Evolutionary conservation across 306 rosid genomes (phyloP).

Genomic region (Cucurbita ficifolia): DNA sequence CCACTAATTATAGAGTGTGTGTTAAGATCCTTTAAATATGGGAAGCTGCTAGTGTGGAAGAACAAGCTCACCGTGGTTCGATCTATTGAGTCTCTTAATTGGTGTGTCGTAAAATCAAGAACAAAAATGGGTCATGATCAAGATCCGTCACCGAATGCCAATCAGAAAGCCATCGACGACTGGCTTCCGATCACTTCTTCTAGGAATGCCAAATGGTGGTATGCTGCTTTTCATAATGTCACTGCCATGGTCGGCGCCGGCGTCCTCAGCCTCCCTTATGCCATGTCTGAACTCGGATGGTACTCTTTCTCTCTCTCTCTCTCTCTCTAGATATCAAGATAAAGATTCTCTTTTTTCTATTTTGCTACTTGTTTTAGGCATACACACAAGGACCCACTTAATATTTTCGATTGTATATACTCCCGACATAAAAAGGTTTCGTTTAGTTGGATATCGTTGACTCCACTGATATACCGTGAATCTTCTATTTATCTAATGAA

Average conservation of each 20-base stretch:
- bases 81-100: no score
- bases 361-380: no score
- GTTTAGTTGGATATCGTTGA: no score
- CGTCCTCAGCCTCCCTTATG: constrained; percentile 76
- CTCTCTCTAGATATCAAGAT: not conserved
- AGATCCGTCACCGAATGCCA: not conserved
- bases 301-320: not conserved
- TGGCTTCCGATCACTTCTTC: constrained; percentile 88
- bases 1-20: not conserved
- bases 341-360: not conserved
- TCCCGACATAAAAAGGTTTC: no score
- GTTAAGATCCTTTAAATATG: not conserved
- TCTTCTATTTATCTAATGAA: no score
- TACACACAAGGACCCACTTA: no score
- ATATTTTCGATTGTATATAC: no score
- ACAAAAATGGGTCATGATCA: no score
- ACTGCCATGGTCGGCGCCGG: constrained; percentile 98
- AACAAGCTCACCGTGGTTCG: not conserved
- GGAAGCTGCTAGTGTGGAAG: not conserved
- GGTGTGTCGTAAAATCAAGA: no score
- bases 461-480: no score
- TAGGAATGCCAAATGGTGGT: constrained; percentile 88
- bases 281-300: constrained; percentile 79
- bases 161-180: constrained; percentile 23
- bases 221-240: constrained; percentile 76